phyloP scores from a whole-genome alignment of 495 filamentous ascomycete species.

The Penicillium flavigenum region DNA sequence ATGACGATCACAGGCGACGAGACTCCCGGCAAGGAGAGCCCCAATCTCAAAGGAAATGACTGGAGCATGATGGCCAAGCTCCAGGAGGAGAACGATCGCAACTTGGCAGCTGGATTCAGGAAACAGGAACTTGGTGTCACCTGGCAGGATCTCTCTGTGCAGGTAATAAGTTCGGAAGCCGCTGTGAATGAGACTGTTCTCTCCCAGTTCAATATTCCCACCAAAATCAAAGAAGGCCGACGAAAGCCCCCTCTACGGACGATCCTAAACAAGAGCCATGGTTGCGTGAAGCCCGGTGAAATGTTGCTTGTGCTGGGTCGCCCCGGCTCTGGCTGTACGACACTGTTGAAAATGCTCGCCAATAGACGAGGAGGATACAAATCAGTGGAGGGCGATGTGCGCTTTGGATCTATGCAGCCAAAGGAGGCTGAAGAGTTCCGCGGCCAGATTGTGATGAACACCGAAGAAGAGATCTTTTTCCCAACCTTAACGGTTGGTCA shows the following conservation, averaged over 20 bases:
- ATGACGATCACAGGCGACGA: constrained; percentile 32
- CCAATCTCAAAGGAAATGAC: constrained; percentile 32
- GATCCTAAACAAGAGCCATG: constrained; percentile 44
- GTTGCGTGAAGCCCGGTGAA: constrained; percentile 55
- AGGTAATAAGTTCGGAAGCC: constrained; percentile 44
- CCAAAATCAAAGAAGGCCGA: constrained; percentile 38
- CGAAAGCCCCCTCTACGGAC: constrained; percentile 37
- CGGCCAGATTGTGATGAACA: constrained; percentile 69
- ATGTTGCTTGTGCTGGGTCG: constrained; percentile 49
- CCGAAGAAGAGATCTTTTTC: constrained; percentile 72
- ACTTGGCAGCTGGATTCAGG: constrained; percentile 47
- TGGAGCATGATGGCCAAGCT: constrained; percentile 51
- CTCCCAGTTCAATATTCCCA: constrained; percentile 58
- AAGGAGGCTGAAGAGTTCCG: constrained; percentile 59
- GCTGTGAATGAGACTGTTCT: constrained; percentile 50
- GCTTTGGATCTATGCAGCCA: constrained; percentile 56
- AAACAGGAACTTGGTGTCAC: constrained; percentile 54
- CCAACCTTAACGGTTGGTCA: constrained; percentile 67
- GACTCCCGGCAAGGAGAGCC: constrained; percentile 11
- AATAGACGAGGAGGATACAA: constrained; percentile 62
- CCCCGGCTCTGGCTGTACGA: constrained; percentile 48
- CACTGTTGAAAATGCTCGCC: constrained; percentile 61
- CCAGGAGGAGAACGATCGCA: constrained; percentile 43
- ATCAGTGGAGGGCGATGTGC: constrained; percentile 53
- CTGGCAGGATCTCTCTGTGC: constrained; percentile 50